Evolutionary conservation across 768 basidiomycete genomes (phyloP), one percentile per base, ranked within the genome.

Genomic region (Lactarius sanguifluus): DNA sequence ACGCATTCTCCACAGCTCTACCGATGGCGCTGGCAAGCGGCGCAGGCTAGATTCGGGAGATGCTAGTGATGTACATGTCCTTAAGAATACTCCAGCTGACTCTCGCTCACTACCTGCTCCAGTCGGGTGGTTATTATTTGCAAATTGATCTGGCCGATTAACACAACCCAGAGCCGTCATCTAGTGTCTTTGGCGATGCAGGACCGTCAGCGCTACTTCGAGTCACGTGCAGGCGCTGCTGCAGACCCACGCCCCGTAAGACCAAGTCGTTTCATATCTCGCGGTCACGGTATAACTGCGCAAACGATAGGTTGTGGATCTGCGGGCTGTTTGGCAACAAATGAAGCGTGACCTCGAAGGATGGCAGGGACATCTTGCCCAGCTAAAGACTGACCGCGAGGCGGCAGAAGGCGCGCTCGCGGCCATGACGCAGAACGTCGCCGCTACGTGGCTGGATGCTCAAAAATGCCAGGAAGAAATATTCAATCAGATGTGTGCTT

Each of bases 91-190:
- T 30, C 18, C 34, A 34, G 25, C 61, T 7, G 41, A 38, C 13
- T 28, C 58, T 57, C 43, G 36, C 59, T 67, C 20, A 56, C 41
- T 8, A 38, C 56, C 20, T 62, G 28, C 47, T 34, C 30, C n/a
- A 63, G 57, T 55, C 71, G 71, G 79, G n/a, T n/a, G n/a, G n/a
- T n/a, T n/a, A n/a, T n/a, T n/a, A n/a, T 55, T 73, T 77, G 28
- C 85, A 92, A 73, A 88, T 98, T 62, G 91, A 94, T 65, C 79
- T 96, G 3, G 90, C 92, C 61, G 96, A 98, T 73, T 80, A 98
- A 28, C 28, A 30, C 70, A 89, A 89, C 57, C 81, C 84, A 2
- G 85, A 89, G 64, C 72, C 89, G 0, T 28, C 28, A 3, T 73
- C 78, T 25, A 91, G 91, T 3, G 90, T 97, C 38, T 74, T 87